phyloP scores from a whole-genome alignment of 2,329 filamentous ascomycete species.

The Graphilbum ipis-grandicollis region DNA sequence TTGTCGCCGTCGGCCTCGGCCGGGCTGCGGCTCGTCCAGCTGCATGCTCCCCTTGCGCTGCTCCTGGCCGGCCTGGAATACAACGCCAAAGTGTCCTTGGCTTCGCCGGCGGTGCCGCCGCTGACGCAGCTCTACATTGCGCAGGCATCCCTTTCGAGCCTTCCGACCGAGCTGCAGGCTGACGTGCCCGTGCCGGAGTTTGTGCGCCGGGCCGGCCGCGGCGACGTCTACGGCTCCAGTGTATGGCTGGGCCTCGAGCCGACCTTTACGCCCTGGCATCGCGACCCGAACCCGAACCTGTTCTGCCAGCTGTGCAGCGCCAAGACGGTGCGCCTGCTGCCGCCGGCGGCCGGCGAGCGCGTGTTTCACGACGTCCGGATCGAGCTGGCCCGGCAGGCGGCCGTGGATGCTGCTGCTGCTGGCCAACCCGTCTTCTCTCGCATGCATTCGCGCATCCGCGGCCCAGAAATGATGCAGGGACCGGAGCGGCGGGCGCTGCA shows the following conservation, averaged over 20 bases:
- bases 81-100: slow-evolving; percentile 16
- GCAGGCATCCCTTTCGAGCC: slow-evolving; percentile 53
- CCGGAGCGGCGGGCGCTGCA: slow-evolving; percentile 50
- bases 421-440: no score
- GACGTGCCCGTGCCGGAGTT: slow-evolving; percentile 54
- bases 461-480: slow-evolving; percentile 84
- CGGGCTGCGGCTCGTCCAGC: slow-evolving; percentile 28
- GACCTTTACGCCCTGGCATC: slow-evolving; percentile 79
- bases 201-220: slow-evolving; percentile 46
- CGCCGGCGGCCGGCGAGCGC: slow-evolving; percentile 41
- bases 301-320: slow-evolving; percentile 65
- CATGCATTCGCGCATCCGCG: slow-evolving; percentile 36
- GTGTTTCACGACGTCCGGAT: slow-evolving; percentile 41
- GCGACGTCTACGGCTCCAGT: slow-evolving; percentile 74
- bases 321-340: slow-evolving; percentile 59
- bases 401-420: no score
- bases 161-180: slow-evolving; percentile 42
- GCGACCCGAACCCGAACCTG: slow-evolving; percentile 85
- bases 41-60: slow-evolving; percentile 45
- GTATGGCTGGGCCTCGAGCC: slow-evolving; percentile 79
- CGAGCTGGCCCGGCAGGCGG: slow-evolving; percentile 13
- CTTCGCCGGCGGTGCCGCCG: background rate
- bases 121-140: slow-evolving; percentile 58
- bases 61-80: slow-evolving; percentile 40
- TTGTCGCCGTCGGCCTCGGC: no score